Conservation (phyloP, 1,139 yeast genomes). For the Taphrina sp. region DNA sequence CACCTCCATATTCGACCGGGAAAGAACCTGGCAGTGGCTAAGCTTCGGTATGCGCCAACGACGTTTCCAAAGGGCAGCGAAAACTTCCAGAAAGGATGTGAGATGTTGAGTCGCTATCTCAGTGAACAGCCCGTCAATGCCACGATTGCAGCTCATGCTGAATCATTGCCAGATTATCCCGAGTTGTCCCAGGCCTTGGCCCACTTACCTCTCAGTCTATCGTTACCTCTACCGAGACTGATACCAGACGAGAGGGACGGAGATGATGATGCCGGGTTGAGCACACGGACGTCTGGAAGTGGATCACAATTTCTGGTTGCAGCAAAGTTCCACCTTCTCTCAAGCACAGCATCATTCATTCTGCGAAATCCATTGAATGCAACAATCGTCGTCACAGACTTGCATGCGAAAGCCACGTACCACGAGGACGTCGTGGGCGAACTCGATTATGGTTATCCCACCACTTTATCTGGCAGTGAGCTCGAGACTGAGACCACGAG, state of each 20-base stretch:
- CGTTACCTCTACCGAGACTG: slow-evolving; percentile 19
- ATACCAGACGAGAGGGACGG: background rate
- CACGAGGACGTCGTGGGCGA: slow-evolving; percentile 22
- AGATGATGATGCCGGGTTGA: background rate
- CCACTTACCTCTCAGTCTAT: slow-evolving; percentile 6
- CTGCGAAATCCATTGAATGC: slow-evolving; percentile 27
- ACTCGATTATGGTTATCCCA: slow-evolving; percentile 22
- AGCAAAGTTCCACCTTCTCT: slow-evolving; percentile 24
- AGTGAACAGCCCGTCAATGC: slow-evolving; percentile 22
- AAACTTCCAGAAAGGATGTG: slow-evolving; percentile 2
- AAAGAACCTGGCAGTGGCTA: slow-evolving; percentile 1
- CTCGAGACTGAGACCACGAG: slow-evolving; percentile 15
- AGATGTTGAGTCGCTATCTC: slow-evolving; percentile 13
- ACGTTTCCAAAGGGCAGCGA: background rate
- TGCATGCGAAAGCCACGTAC: slow-evolving; percentile 20
- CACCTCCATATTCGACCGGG: background rate
- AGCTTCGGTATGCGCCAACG: slow-evolving; percentile 12
- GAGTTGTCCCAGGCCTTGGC: slow-evolving; percentile 20
- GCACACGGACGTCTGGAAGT: background rate
- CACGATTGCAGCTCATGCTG: slow-evolving; percentile 16
- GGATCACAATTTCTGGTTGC: slow-evolving; percentile 21
- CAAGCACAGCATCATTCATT: slow-evolving; percentile 22
- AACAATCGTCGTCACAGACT: slow-evolving; percentile 12
- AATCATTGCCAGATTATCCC: slow-evolving; percentile 20
- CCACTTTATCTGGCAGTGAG: slow-evolving; percentile 12